These are phyloP conservation scores for Fraxinus angustifolia DNA, from an alignment of 305 asterid genomes.

Conservation along the genomic window DNA sequence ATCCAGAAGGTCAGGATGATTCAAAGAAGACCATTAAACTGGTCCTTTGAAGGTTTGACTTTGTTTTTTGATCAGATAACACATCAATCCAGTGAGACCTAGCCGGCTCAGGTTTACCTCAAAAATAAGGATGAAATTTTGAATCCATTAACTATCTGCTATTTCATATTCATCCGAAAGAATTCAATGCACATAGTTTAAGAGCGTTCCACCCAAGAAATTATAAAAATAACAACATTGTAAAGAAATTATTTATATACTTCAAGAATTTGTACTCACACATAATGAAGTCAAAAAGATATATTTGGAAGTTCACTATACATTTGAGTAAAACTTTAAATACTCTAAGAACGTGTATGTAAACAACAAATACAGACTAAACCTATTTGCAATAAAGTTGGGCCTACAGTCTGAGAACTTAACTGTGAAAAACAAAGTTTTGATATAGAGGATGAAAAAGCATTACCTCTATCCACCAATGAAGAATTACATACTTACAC, in stretches of 20 bases:
- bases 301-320: not conserved
- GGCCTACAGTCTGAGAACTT: not conserved
- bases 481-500: not conserved
- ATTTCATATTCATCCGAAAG: not conserved
- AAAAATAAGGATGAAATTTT: constrained; percentile 1
- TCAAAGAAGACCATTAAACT: not conserved
- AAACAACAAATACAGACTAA: not conserved
- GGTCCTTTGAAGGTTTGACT: not conserved
- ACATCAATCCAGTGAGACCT: not conserved
- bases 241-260: not conserved
- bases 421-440: not conserved
- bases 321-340: not conserved
- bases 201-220: not conserved
- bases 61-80: not conserved
- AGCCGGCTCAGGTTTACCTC: not conserved
- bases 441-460: constrained; percentile 9
- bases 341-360: not conserved
- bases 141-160: not conserved
- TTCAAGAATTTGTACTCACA: not conserved
- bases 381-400: not conserved
- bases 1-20: not conserved
- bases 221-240: not conserved
- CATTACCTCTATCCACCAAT: not conserved
- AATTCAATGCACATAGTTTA: not conserved
- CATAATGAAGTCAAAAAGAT: not conserved